These are phyloP conservation scores for Gossypium australe DNA, from an alignment of 345 rosid genomes.

Conservation along the genomic window DNA sequence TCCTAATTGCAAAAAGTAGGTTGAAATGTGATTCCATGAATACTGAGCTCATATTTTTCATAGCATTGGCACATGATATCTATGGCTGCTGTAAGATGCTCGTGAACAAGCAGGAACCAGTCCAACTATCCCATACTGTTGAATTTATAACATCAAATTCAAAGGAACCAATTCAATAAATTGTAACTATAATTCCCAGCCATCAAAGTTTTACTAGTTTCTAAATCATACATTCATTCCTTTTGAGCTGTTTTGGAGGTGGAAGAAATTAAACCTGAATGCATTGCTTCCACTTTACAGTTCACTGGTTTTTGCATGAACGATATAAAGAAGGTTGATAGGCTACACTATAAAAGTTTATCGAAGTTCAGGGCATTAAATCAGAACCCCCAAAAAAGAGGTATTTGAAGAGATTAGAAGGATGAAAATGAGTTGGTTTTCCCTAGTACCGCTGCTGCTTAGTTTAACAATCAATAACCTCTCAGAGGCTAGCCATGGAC, in stretches of 20 bases:
- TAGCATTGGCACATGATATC: background rate
- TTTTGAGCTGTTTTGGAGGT: constrained; percentile 26
- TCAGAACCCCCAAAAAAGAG: background rate
- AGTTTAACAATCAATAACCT: constrained; percentile 10
- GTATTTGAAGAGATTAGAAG: constrained; percentile 42
- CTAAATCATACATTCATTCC: constrained; percentile 9
- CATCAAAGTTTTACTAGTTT: background rate
- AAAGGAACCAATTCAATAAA: constrained; percentile 27
- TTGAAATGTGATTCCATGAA: background rate
- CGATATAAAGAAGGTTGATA: constrained; percentile 17
- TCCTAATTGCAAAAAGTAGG: background rate
- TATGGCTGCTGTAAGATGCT: constrained; percentile 24
- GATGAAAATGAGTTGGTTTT: constrained; percentile 32
- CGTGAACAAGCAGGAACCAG: constrained; percentile 32
- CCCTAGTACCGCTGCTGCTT: constrained; percentile 29
- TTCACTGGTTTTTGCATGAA: constrained; percentile 41
- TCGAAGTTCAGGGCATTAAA: background rate
- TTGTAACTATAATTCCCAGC: constrained; percentile 2
- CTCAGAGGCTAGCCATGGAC: constrained; percentile 25
- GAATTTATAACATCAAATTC: constrained; percentile 13
- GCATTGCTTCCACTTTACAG: constrained; percentile 30
- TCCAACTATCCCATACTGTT: constrained; percentile 14
- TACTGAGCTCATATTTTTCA: background rate
- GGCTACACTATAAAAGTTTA: background rate
- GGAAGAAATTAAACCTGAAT: constrained; percentile 18